A percentile compares a stretch with the other conserved stretches of the same genome.
These are phyloP conservation scores for Cercospora sp. DNA, from an alignment of 2,329 filamentous ascomycete species.

Conservation along the genomic window DNA sequence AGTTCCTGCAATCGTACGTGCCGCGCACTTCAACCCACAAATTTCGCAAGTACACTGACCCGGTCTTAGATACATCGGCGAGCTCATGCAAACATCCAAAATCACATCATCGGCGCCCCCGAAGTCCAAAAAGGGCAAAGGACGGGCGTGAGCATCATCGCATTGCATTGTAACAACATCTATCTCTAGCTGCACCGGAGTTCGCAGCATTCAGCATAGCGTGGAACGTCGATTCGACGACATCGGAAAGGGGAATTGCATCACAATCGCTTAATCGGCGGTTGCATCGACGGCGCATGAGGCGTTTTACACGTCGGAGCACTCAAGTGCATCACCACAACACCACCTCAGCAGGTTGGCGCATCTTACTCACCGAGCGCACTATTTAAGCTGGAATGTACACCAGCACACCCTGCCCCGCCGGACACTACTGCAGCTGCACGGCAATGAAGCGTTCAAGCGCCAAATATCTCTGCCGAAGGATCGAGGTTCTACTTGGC, in stretches of 20 bases:
- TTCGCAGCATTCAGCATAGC: constrained; percentile 26
- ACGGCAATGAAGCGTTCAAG: not conserved
- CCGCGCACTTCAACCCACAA: not conserved
- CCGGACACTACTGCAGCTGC: not conserved
- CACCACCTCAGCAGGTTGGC: not conserved
- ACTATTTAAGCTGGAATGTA: not conserved
- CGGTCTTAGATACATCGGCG: constrained; percentile 86
- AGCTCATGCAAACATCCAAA: constrained; percentile 77
- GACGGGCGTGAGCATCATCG: constrained; percentile 19
- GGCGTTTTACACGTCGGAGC: constrained; percentile 5
- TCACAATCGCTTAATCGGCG: constrained; percentile 21
- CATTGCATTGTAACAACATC: constrained; percentile 19
- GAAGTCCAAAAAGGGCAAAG: constrained; percentile 48
- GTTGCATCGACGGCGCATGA: constrained; percentile 17
- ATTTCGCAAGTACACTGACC: constrained; percentile 10
- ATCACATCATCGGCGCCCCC: constrained; percentile 55
- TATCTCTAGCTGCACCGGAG: constrained; percentile 11
- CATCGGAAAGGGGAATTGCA: constrained; percentile 16
- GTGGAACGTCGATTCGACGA: constrained; percentile 20
- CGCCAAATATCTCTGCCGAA: not conserved
- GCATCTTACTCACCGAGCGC: not conserved
- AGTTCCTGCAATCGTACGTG: constrained; percentile 73
- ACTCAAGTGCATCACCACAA: constrained; percentile 25
- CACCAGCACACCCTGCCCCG: not conserved
- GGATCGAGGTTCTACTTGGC: not conserved